phyloP scores from a whole-genome alignment of 768 basidiomycete species.

The Naganishia antarctica region DNA sequence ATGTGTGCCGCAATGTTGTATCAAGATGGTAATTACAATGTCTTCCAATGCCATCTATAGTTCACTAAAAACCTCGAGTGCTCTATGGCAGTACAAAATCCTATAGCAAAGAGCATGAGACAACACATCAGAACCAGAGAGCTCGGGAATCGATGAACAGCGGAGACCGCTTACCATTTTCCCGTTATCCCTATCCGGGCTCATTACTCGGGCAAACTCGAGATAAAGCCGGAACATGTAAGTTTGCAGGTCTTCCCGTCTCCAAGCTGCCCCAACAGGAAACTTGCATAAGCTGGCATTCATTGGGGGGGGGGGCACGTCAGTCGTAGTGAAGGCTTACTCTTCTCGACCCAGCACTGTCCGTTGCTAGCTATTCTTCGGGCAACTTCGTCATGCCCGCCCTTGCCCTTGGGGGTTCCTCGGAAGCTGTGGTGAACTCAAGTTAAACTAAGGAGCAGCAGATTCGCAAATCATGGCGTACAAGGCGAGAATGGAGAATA shows the following conservation, averaged over 20 bases:
- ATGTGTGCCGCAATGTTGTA: too few species aligned
- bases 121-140: background rate
- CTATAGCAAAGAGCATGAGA: background rate
- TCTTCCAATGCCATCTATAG: too few species aligned
- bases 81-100: slow-evolving; percentile 3
- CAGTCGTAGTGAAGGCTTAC: slow-evolving; percentile 33
- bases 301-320: too few species aligned
- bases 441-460: too few species aligned
- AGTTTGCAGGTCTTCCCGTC: slow-evolving; percentile 46
- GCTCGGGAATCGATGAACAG: too few species aligned
- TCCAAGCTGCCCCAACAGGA: too few species aligned
- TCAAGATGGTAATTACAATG: too few species aligned
- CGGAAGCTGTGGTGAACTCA: slow-evolving; percentile 51
- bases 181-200: slow-evolving; percentile 48
- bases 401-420: slow-evolving; percentile 44
- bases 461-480: slow-evolving; percentile 37
- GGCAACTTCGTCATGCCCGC: slow-evolving; percentile 49
- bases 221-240: slow-evolving; percentile 51
- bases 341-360: slow-evolving; percentile 50
- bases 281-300: too few species aligned
- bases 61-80: too few species aligned
- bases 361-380: slow-evolving; percentile 49
- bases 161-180: slow-evolving; percentile 39
- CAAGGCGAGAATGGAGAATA: slow-evolving; percentile 50
- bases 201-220: slow-evolving; percentile 46